A percentile compares a stretch with the other conserved stretches of the same genome.
Evolutionary conservation across 768 basidiomycete genomes (phyloP).

Genomic region (Tricholomella constricta): DNA sequence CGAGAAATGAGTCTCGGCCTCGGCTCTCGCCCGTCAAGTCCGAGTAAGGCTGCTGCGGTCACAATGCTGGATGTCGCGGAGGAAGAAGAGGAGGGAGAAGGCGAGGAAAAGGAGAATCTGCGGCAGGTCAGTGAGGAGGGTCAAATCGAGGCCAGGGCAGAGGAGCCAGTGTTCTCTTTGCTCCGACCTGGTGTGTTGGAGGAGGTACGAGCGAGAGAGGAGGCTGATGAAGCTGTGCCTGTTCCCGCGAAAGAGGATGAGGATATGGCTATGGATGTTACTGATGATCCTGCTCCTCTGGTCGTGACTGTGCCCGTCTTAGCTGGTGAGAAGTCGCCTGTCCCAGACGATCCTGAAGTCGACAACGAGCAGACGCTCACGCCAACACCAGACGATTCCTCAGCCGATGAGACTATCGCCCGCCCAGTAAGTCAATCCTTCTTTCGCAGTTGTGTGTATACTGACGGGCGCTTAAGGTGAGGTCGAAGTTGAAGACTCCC

Average conservation of each 20-base stretch:
- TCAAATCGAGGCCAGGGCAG: not conserved
- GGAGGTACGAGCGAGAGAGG: slow-evolving; percentile 9
- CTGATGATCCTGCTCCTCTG: not conserved
- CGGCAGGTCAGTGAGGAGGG: slow-evolving; percentile 5
- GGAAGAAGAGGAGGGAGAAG: slow-evolving; percentile 23
- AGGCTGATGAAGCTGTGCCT: not conserved
- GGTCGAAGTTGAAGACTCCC: slow-evolving; percentile 3
- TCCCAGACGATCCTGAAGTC: not conserved
- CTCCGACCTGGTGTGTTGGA: slow-evolving; percentile 22
- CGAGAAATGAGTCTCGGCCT: not conserved
- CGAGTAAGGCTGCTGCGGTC: slow-evolving; percentile 5
- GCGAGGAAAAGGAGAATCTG: slow-evolving; percentile 17
- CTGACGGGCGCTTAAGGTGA: not conserved
- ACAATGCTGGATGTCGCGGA: slow-evolving; percentile 22
- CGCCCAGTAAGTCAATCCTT: not conserved
- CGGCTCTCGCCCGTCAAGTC: slow-evolving; percentile 1
- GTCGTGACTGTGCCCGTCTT: not conserved
- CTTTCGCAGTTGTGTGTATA: not conserved
- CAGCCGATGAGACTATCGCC: not conserved
- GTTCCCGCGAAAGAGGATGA: not conserved
- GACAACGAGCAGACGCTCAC: not conserved
- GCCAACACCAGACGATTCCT: not conserved
- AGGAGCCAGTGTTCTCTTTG: slow-evolving; percentile 19
- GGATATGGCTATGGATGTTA: slow-evolving; percentile 10
- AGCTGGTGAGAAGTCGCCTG: not conserved